These are phyloP conservation scores for Prunus fruticosa DNA, from an alignment of 306 rosid genomes.

Conservation along the genomic window DNA sequence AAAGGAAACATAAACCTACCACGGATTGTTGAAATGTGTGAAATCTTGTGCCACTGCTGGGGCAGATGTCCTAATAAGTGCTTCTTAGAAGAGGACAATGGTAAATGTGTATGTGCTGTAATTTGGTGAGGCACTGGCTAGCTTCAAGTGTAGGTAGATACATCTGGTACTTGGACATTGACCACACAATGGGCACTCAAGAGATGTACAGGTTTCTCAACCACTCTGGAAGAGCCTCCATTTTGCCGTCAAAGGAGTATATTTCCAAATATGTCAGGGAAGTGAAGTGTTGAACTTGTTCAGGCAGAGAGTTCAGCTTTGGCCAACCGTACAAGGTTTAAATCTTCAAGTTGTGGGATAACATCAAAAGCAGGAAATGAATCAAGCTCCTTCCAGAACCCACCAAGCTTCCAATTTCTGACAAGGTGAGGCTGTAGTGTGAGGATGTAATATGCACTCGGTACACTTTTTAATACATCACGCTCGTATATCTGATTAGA, in stretches of 20 bases:
- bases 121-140: background rate
- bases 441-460: background rate
- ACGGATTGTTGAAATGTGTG: background rate
- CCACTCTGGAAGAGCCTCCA: slow-evolving; percentile 4
- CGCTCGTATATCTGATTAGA: accelerated
- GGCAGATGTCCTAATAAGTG: background rate
- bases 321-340: background rate
- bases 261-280: background rate
- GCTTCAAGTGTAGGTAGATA: background rate
- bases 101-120: accelerated
- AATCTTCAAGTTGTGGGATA: background rate
- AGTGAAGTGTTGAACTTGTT: slow-evolving; percentile 5
- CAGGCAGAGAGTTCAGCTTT: background rate
- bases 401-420: background rate
- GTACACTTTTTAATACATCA: background rate
- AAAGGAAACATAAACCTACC: background rate
- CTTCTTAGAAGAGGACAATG: background rate
- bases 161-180: background rate
- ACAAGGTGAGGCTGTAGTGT: background rate
- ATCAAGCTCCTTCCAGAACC: background rate
- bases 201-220: background rate
- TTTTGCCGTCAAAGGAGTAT: background rate
- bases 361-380: slow-evolving; percentile 5
- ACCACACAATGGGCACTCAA: accelerated
- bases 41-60: background rate